Base-by-base conservation (phyloP, 495 filamentous ascomycete genomes). In the Hyaloscypha hepaticicola region DNA sequence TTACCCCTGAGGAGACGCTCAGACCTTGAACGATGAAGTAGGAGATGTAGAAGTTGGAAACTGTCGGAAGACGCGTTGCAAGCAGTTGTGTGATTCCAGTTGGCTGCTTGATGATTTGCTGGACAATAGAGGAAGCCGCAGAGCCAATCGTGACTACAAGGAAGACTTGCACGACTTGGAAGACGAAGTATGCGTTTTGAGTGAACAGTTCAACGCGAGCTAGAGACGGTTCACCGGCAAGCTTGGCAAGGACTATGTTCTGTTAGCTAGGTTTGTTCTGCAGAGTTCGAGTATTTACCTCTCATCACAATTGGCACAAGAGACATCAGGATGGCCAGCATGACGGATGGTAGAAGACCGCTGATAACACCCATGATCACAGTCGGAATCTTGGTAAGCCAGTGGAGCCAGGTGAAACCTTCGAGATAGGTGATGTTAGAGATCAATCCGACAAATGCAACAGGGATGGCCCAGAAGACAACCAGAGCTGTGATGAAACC, bases 131-230 rank as follows among this genome's bases (percentile, higher is more conserved):
- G 0, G 92, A 81, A 16, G 93, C 91, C 4, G 90, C 87, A 0
- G 89, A 90, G 21, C 89, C 78, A 28, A 96, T 49, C 2, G 95
- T 98, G 1, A 92, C 82, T 29, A 99, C 85, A 57, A 99, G 79
- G 81, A 98, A 99, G 21, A 96, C 90, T 75, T 99, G 94, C 29
- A 99, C 82, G 49, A 99, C 89, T 75, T 97, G 93, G 84, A 98
- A 99, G 21, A 82, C 84, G 72, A 98, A 99, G 80, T 96, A 99
- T 55, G 83, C 90, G 72, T 96, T 96, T 73, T 99, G 95, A 1
- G 88, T 89, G 52, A 88, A 89, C 38, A 97, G 79, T 77, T 99
- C 95, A 31, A 98, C 85, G 14, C 85, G 83, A 7, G 92, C 88
- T 4, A 84, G 69, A 12, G 89, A 92, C 14, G 92, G 91, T 57